Evolutionary conservation across 306 rosid genomes (phyloP), one percentile per base, ranked within the genome.

Genomic region (Vigna hirtella): DNA sequence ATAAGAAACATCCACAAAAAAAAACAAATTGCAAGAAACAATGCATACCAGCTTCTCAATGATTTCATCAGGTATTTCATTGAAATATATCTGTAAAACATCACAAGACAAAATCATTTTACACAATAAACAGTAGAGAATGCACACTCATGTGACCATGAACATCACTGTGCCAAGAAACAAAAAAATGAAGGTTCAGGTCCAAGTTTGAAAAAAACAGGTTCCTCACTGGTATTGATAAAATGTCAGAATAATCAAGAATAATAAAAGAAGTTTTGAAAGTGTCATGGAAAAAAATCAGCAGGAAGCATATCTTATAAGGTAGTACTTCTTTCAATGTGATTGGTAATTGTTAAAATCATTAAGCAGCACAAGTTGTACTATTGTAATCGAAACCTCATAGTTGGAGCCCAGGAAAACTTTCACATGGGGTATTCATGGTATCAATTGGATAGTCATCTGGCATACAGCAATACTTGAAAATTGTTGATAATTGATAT

Each of bases 1-100:
- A 36, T 73, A 77, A 26, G 42, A 72, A 73, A 78, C 14, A 45
- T 66, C 40, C 57, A 72, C 42, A 57, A 52, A 64, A 82, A 82
- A 34, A 62, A 57, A 70, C 67, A 81, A 57, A 50, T 32, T 67
- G 52, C 50, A 68, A 61, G 81, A 69, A 77, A 70, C 34, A 70
- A 82, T 81, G 66, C 63, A 47, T 88, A 95, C 98, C 99, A 95
- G 88, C 70, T 83, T 88, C 84, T 95, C 96, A 72, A 91, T 92
- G 85, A 79, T 72, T 72, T 91, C 96, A 69, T 93, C 96, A 0
- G 97, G 97, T 84, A 93, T 91, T 88, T 93, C 90, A 62, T 91
- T 86, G 93, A 95, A 93, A 85, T 88, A 82, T 74, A 95, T 91
- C 99, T 93, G 96, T 81, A 84, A 81, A 69, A 56, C 69, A 86